phyloP scores from a whole-genome alignment of 2,329 filamentous ascomycete genomes.

The Fusarium setosum region DNA sequence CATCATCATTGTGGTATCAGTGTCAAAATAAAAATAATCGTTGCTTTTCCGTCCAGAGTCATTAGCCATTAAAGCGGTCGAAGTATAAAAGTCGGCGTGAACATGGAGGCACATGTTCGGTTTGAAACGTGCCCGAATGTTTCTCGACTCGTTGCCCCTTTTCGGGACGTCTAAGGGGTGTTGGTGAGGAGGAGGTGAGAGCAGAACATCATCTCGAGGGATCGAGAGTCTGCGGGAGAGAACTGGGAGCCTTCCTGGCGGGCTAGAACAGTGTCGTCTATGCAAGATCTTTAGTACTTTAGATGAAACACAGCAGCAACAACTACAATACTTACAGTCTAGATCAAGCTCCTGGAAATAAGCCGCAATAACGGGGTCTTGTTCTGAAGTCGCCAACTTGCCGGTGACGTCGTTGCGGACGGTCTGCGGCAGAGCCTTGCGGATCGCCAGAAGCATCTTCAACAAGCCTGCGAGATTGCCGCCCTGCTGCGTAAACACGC shows the following conservation, averaged over 20 bases:
- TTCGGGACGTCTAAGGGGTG: slow-evolving; percentile 29
- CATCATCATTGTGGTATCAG: slow-evolving; percentile 44
- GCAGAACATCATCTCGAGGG: slow-evolving; percentile 62
- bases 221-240: slow-evolving; percentile 60
- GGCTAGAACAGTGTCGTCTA: slow-evolving; percentile 50
- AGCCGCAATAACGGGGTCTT: slow-evolving; percentile 56
- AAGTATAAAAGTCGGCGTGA: slow-evolving; percentile 8
- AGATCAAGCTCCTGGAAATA: slow-evolving; percentile 69
- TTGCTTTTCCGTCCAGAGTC: slow-evolving; percentile 43
- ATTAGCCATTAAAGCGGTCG: slow-evolving; percentile 44
- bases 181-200: slow-evolving; percentile 59
- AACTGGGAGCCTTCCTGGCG: slow-evolving; percentile 65
- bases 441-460: slow-evolving; percentile 71
- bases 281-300: neutral
- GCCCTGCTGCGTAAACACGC: slow-evolving; percentile 68
- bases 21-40: slow-evolving; percentile 17
- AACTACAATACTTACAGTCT: slow-evolving; percentile 61
- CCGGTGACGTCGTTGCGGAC: slow-evolving; percentile 58
- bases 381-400: slow-evolving; percentile 59
- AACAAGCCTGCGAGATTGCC: slow-evolving; percentile 68
- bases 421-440: slow-evolving; percentile 68
- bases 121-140: too few relatives aligned
- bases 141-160: too few relatives aligned
- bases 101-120: too few relatives aligned
- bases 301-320: neutral